Base-by-base conservation (phyloP, 768 basidiomycete species). In the Mycena galericulata region DNA sequence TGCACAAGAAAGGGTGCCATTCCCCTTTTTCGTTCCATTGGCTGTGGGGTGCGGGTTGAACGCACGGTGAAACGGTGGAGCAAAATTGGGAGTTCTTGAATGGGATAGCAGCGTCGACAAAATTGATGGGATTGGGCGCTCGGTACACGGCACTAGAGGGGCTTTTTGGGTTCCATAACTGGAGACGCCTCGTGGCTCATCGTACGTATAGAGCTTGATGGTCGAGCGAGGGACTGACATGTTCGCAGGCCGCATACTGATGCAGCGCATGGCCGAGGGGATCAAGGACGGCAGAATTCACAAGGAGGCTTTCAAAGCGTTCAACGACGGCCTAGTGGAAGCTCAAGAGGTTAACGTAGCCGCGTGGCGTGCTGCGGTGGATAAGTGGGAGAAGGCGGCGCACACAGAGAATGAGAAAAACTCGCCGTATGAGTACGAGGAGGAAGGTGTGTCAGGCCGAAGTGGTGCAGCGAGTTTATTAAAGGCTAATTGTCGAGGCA, bases 51-150 rank as follows among this genome's bases (percentile, higher is more conserved):
- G 68, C 62, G n/a, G 76, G 74, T 14, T 36, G 67, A 5, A 74
- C 70, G 14, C 56, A 77, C 45, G 75, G 76, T 1, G 75, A 77
- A 50, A 58, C 26, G 7, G 68, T 74, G 5, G 76, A 77, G 58
- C 47, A 73, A 11, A 65, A 57, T 36, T 77, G 76, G 76, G 54
- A 72, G 0, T 46, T 59, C 26, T 65, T 65, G 0, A 75, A 76
- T 51, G 57, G 62, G 1, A 51, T 60, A 0, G 68, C 67, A 1
- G 60, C 45, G 15, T 68, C 58, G 24, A 75, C 74, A 2, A 57
- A 67, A 30, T 67, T 75, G 50, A 75, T 75, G 76, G 69, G 67
- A 10, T 24, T 54, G 2, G 32, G 51, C 20, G 20, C 41, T 0
- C 1, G 55, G 27, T 7, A 12, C 2, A 6, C 55, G 26, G 38